These are phyloP conservation scores for Fusarium buxicola DNA, from an alignment of 2,329 filamentous ascomycete species.

Conservation along the genomic window DNA sequence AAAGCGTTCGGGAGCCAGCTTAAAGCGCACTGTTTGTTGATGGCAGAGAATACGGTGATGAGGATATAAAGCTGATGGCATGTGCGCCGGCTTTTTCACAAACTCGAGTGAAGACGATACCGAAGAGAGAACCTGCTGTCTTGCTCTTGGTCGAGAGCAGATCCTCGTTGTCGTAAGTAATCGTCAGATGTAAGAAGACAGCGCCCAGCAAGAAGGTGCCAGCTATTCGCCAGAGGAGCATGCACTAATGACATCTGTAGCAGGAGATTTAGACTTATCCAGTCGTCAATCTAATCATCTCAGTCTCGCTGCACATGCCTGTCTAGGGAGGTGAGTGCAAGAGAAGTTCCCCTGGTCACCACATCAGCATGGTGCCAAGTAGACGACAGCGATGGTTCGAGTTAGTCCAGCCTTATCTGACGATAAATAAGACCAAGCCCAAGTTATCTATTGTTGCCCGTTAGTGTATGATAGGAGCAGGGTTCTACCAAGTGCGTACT, in stretches of 20 bases:
- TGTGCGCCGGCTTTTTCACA: neutral
- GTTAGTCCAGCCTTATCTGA: neutral
- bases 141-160: neutral
- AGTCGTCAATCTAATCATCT: neutral
- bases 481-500: neutral
- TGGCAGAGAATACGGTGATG: conserved; percentile 2
- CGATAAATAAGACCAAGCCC: neutral
- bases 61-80: neutral
- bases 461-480: neutral
- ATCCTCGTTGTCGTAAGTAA: neutral
- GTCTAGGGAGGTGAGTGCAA: neutral
- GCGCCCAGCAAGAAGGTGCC: neutral
- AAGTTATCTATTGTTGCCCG: neutral
- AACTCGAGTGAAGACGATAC: conserved; percentile 1
- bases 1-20: neutral
- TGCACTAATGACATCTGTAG: neutral
- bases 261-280: conserved; percentile 1
- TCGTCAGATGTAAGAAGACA: neutral
- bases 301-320: neutral
- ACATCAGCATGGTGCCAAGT: neutral
- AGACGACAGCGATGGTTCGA: too few species aligned
- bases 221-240: neutral
- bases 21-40: conserved; percentile 5
- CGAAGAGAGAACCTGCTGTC: neutral
- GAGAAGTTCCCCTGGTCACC: neutral